A percentile compares a stretch with the other conserved stretches of the same genome.
phyloP scores from a whole-genome alignment of 164 flowering plant species.

The Kingdonia uniflora region DNA sequence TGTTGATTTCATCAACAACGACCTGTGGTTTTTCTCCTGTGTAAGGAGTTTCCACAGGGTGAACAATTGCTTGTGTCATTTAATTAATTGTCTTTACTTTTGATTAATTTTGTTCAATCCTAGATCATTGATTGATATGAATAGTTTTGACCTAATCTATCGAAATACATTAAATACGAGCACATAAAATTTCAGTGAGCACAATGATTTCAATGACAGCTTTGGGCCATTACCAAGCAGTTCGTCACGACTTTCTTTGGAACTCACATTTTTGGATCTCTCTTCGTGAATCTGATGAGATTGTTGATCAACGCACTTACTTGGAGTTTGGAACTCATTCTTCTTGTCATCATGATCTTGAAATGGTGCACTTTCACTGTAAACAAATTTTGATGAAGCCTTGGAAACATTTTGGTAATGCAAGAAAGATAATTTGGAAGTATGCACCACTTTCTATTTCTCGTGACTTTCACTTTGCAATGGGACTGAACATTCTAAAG shows the following conservation, averaged over 20 bases:
- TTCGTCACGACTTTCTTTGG: constrained; percentile 3
- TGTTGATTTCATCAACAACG: too few relatives aligned
- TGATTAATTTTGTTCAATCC: too few relatives aligned
- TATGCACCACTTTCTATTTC: constrained; percentile 11
- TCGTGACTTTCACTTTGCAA: constrained; percentile 6
- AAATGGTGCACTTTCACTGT: constrained; percentile 4
- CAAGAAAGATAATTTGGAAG: constrained; percentile 7
- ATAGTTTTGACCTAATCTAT: too few relatives aligned
- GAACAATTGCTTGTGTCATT: too few relatives aligned
- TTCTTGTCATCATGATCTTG: constrained; percentile 11
- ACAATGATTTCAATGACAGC: constrained; percentile 22
- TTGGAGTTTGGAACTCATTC: constrained; percentile 5
- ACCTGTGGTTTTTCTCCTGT: too few relatives aligned
- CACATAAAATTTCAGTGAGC: too few relatives aligned
- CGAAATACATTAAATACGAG: too few relatives aligned
- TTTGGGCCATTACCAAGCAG: constrained; percentile 15
- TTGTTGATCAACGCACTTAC: constrained; percentile 5
- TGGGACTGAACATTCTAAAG: constrained; percentile 20
- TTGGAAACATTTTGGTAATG: constrained; percentile 3
- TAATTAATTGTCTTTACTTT: too few relatives aligned
- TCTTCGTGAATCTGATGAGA: constrained; percentile 6
- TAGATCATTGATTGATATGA: too few relatives aligned
- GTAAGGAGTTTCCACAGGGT: too few relatives aligned
- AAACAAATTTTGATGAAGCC: constrained; percentile 1
- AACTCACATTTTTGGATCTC: neutral